A percentile compares a stretch with the other conserved stretches of the same genome.
phyloP scores from a whole-genome alignment of 2,329 filamentous ascomycete species.

The Trichoderma sp. region DNA sequence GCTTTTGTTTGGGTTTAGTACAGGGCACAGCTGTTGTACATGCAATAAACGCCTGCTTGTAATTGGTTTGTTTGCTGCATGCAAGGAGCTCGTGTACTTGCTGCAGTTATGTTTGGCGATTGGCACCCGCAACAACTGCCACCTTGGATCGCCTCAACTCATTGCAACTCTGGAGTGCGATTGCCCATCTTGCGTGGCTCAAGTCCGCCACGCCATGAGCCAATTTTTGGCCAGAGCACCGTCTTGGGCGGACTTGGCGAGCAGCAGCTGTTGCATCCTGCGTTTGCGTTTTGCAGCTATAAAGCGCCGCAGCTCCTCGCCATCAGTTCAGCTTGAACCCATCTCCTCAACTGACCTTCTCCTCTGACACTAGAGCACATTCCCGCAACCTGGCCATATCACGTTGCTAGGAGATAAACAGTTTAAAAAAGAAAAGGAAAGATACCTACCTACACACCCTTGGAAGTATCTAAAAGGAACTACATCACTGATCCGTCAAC shows the following conservation, averaged over 20 bases:
- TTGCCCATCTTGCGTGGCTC: background rate
- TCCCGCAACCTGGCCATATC: background rate
- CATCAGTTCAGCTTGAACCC: background rate
- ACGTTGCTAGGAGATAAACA: background rate
- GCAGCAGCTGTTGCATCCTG: background rate
- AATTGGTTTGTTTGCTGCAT: background rate
- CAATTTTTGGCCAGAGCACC: background rate
- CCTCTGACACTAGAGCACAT: background rate
- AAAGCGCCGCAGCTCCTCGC: background rate
- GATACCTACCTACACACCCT: background rate
- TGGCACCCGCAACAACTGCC: background rate
- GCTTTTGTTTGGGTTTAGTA: background rate
- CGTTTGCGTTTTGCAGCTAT: background rate
- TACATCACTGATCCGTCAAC: background rate
- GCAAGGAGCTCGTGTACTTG: background rate
- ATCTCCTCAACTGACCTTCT: background rate
- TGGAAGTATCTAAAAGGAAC: background rate
- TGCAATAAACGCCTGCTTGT: background rate
- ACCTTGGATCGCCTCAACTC: background rate
- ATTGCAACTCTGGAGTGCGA: background rate
- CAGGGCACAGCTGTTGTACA: background rate
- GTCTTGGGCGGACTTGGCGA: background rate
- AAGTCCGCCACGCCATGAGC: background rate
- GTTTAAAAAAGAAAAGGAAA: background rate
- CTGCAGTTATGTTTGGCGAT: background rate